These are phyloP conservation scores for Dictyostelium intermedium DNA, from an alignment of 78 protist genomes.

Conservation along the genomic window DNA sequence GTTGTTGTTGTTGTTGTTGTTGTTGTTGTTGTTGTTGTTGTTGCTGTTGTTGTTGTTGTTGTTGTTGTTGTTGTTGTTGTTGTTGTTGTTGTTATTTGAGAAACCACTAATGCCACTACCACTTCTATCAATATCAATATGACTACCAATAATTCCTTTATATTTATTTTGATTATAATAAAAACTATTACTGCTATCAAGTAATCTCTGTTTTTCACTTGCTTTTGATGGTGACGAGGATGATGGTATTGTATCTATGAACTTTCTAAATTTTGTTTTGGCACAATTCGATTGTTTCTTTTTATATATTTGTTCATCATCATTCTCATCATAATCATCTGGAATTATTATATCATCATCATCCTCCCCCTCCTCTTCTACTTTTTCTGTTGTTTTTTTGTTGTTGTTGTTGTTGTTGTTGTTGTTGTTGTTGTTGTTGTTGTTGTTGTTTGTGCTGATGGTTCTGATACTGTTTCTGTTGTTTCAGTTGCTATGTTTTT, in stretches of 20 bases:
- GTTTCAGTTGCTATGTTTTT: neutral
- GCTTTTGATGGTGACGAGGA: neutral
- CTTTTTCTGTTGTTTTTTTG: neutral
- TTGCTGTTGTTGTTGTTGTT: neutral
- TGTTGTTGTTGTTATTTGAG: neutral
- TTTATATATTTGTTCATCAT: neutral
- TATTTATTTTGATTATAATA: neutral
- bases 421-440: neutral
- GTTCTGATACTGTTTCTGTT: neutral
- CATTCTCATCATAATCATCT: neutral
- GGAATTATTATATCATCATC: neutral
- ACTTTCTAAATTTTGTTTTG: neutral
- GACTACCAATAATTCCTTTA: neutral
- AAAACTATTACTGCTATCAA: neutral
- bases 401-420: neutral
- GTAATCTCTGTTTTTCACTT: neutral
- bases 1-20: neutral
- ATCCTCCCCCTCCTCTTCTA: neutral
- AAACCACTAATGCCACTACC: neutral
- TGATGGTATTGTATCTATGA: neutral
- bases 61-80: neutral
- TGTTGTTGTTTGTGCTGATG: neutral
- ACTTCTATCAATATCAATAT: slow-evolving; percentile 1
- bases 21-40: neutral
- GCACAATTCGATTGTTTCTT: neutral